phyloP scores from a whole-genome alignment of 257 asterid genomes.

The Avicennia marina region DNA sequence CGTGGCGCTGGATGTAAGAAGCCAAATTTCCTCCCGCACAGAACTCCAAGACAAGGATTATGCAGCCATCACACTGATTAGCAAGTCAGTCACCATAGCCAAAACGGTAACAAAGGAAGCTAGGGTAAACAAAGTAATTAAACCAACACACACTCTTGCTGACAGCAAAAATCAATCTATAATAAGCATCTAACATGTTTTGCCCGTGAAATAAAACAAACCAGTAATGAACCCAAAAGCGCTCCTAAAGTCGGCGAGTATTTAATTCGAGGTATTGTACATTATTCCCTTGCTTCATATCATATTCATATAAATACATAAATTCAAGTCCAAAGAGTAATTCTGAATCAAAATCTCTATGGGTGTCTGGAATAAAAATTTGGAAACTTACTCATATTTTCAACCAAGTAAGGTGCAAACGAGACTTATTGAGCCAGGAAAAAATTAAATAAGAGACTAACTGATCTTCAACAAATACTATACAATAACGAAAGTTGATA shows the following conservation, averaged over 20 bases:
- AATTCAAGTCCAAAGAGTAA: no score
- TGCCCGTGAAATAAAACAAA: neutral
- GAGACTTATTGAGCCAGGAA: no score
- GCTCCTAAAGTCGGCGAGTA: neutral
- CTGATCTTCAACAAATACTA: no score
- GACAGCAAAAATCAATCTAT: neutral
- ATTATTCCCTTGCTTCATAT: neutral
- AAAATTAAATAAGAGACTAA: no score
- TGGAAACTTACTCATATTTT: no score
- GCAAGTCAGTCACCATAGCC: neutral
- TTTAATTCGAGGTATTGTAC: neutral
- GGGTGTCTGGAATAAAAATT: neutral
- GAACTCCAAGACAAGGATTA: conserved; percentile 45
- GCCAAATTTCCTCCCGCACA: conserved; percentile 53
- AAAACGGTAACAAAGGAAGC: neutral
- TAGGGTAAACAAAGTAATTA: neutral
- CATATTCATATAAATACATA: neutral
- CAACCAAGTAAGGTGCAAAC: no score
- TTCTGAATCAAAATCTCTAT: no score
- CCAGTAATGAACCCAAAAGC: neutral
- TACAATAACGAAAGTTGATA: neutral
- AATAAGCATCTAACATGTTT: neutral
- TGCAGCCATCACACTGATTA: conserved; percentile 34
- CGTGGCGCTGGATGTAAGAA: conserved; percentile 36
- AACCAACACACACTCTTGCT: neutral